A percentile compares a stretch with the other conserved stretches of the same genome.
Evolutionary conservation across 106 monocot species (phyloP).

Genomic region (Cymbidium sinense): DNA sequence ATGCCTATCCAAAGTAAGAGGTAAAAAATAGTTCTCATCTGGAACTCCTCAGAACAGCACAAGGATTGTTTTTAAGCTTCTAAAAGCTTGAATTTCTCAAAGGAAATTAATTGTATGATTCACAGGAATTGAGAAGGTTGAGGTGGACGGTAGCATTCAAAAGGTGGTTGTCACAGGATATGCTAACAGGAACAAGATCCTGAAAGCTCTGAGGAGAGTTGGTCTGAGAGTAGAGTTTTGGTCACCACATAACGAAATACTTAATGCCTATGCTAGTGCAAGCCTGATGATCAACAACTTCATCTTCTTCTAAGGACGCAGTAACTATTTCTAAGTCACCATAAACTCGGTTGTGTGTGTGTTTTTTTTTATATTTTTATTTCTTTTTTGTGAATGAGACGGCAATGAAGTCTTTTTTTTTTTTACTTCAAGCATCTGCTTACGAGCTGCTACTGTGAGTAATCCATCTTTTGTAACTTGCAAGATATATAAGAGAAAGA

Average conservation of each 20-base stretch:
- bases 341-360: neutral
- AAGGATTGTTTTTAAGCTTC: neutral
- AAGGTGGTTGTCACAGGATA: conserved; percentile 81
- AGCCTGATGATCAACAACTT: conserved; percentile 69
- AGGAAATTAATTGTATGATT: neutral
- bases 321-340: neutral
- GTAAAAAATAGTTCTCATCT: conserved; percentile 13
- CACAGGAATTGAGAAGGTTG: conserved; percentile 89
- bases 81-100: neutral
- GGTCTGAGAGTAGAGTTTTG: conserved; percentile 78
- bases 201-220: conserved; percentile 70
- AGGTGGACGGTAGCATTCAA: conserved; percentile 75
- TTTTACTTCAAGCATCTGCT: too few relatives aligned
- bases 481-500: neutral
- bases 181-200: conserved; percentile 74
- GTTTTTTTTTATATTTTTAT: conserved; percentile 13
- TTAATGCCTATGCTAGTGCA: conserved; percentile 74
- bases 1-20: conserved; percentile 90
- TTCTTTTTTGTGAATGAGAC: neutral
- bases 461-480: neutral
- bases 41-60: too few relatives aligned
- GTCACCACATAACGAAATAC: conserved; percentile 86
- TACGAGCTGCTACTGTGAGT: too few relatives aligned
- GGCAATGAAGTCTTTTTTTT: neutral
- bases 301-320: conserved; percentile 51